Percentiles rank a stretch among this genome's conserved stretches.
phyloP scores from a whole-genome alignment of 495 filamentous ascomycete species.

The Lindgomyces ingoldianus region DNA sequence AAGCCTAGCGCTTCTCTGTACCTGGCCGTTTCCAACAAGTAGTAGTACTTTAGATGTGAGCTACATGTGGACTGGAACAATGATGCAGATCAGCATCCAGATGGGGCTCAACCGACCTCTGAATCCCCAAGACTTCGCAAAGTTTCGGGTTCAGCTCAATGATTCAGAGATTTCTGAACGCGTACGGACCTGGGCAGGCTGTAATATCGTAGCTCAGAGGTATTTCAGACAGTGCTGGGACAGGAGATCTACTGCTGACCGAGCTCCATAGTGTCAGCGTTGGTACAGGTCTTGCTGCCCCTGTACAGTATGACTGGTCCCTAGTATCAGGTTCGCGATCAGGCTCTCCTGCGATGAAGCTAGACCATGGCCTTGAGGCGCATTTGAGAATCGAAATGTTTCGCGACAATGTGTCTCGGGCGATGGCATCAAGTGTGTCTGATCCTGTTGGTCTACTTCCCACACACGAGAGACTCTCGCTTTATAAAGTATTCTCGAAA shows the following conservation, averaged over 20 bases:
- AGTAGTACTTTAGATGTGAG: conserved; percentile 82
- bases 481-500: conserved; percentile 5
- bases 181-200: conserved; percentile 84
- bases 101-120: conserved; percentile 85
- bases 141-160: conserved; percentile 75
- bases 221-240: conserved; percentile 37
- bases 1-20: conserved; percentile 80
- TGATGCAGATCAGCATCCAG: conserved; percentile 88
- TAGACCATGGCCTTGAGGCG: not conserved
- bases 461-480: conserved; percentile 1
- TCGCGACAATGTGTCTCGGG: conserved; percentile 11
- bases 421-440: not conserved
- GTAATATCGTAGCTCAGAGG: conserved; percentile 84
- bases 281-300: conserved; percentile 9
- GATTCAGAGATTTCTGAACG: conserved; percentile 81
- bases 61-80: conserved; percentile 81
- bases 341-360: not conserved
- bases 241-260: not conserved
- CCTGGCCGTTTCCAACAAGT: conserved; percentile 84
- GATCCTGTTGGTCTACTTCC: conserved; percentile 8
- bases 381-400: conserved; percentile 9
- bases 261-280: conserved; percentile 5
- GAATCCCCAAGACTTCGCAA: conserved; percentile 84
- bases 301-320: conserved; percentile 4
- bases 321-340: not conserved